Conservation (phyloP, 257 asterid genomes). For the Leonotis leonurus region DNA sequence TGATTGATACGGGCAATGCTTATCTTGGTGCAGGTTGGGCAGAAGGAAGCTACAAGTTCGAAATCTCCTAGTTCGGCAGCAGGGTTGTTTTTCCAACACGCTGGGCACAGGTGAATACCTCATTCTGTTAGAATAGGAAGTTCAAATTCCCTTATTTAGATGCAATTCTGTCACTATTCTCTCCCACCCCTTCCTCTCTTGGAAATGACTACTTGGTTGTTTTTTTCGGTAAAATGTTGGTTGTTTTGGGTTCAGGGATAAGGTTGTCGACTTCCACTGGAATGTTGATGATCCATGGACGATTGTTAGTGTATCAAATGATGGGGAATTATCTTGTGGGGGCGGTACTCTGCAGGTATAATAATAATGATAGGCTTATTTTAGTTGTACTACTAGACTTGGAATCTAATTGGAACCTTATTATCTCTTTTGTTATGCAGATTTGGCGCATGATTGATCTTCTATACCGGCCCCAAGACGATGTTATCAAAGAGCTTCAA, state of each 20-base stretch:
- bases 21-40: constrained; percentile 53
- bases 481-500: constrained; percentile 74
- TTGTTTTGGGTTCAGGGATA: constrained; percentile 52
- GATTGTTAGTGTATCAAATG: constrained; percentile 83
- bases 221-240: neutral
- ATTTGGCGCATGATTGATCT: constrained; percentile 95
- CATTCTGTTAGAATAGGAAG: neutral
- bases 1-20: neutral
- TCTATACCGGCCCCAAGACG: constrained; percentile 77
- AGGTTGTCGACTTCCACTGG: constrained; percentile 97
- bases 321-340: constrained; percentile 76
- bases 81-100: constrained; percentile 95
- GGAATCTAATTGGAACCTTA: neutral
- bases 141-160: neutral
- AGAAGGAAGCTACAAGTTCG: constrained; percentile 46
- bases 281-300: constrained; percentile 90
- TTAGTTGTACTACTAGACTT: constrained; percentile 3
- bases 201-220: neutral
- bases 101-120: constrained; percentile 89
- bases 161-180: neutral
- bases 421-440: constrained; percentile 32
- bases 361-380: constrained; percentile 12
- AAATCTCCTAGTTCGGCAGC: constrained; percentile 51
- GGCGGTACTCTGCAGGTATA: constrained; percentile 96
- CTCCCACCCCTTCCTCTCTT: neutral